Percentiles rank a stretch among this genome's conserved stretches.
phyloP scores from a whole-genome alignment of 2,329 filamentous ascomycete species.

The Alternaria novae-zelandiae region DNA sequence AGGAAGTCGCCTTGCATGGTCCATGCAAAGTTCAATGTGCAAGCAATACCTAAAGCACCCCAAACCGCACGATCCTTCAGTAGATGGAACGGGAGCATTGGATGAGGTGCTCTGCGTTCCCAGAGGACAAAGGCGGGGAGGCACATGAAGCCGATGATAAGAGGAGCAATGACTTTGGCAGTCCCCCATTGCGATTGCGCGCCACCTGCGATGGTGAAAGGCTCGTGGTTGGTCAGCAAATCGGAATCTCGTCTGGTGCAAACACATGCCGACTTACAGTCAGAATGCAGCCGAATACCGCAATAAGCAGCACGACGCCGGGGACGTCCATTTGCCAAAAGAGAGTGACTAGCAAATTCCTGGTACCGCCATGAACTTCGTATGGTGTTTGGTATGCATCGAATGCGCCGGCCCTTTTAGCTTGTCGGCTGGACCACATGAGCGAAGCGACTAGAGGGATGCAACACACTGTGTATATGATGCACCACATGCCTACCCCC shows the following conservation, averaged over 20 bases:
- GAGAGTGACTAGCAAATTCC: slow-evolving; percentile 51
- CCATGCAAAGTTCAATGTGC: slow-evolving; percentile 49
- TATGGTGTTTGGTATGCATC: slow-evolving; percentile 54
- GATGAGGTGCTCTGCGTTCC: slow-evolving; percentile 61
- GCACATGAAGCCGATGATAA: slow-evolving; percentile 59
- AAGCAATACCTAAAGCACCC: slow-evolving; percentile 64
- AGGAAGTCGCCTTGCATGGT: slow-evolving; percentile 69
- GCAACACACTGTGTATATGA: slow-evolving; percentile 65
- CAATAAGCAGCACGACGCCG: slow-evolving; percentile 57
- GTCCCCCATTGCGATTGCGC: slow-evolving; percentile 57
- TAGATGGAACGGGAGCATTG: slow-evolving; percentile 65
- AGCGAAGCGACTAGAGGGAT: slow-evolving; percentile 63
- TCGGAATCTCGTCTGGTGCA: too few relatives aligned
- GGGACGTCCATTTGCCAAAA: slow-evolving; percentile 64
- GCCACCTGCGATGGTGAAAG: slow-evolving; percentile 62
- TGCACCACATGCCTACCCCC: slow-evolving; percentile 66
- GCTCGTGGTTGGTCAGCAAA: slow-evolving; percentile 22
- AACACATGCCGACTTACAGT: slow-evolving; percentile 23
- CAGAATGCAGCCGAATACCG: slow-evolving; percentile 57
- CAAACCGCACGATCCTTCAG: slow-evolving; percentile 70
- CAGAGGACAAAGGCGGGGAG: slow-evolving; percentile 61
- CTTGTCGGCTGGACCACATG: slow-evolving; percentile 57
- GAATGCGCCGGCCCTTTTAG: slow-evolving; percentile 57
- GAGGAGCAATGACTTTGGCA: slow-evolving; percentile 58
- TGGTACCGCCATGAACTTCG: slow-evolving; percentile 48